Conservation (phyloP, 345 rosid species). For the Eucalyptus grandis region DNA sequence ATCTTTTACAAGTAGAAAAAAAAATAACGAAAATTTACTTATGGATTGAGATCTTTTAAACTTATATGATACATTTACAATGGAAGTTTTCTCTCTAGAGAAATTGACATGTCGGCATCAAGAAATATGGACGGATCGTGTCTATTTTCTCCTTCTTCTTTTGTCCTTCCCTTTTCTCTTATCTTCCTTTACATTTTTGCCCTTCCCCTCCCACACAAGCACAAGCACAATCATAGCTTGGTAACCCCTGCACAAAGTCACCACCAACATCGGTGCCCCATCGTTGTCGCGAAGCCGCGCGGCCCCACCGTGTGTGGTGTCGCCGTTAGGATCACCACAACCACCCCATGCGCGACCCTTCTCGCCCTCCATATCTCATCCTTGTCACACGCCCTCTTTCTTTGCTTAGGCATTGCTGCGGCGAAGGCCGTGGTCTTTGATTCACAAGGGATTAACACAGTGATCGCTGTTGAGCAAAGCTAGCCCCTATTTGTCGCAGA, state of each 20-base stretch:
- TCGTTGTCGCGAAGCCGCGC: background rate
- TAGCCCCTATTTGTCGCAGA: background rate
- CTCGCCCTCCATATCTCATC: background rate
- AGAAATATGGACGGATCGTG: background rate
- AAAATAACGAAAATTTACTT: background rate
- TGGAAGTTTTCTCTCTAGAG: background rate
- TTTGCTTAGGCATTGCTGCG: background rate
- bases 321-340: background rate
- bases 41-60: background rate
- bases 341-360: background rate
- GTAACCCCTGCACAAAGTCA: background rate
- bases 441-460: background rate
- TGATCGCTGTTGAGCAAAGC: background rate
- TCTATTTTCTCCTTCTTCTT: background rate
- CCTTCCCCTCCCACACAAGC: background rate
- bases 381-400: background rate
- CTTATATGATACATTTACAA: background rate
- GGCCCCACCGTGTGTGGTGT: background rate
- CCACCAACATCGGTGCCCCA: background rate
- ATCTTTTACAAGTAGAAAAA: background rate
- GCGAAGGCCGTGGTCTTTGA: background rate
- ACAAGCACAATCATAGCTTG: background rate
- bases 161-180: background rate
- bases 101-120: background rate
- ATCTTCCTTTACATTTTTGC: background rate